A percentile compares a stretch with the other conserved stretches of the same genome.
Conservation (phyloP, 306 rosid species). For the Corylus americana region DNA sequence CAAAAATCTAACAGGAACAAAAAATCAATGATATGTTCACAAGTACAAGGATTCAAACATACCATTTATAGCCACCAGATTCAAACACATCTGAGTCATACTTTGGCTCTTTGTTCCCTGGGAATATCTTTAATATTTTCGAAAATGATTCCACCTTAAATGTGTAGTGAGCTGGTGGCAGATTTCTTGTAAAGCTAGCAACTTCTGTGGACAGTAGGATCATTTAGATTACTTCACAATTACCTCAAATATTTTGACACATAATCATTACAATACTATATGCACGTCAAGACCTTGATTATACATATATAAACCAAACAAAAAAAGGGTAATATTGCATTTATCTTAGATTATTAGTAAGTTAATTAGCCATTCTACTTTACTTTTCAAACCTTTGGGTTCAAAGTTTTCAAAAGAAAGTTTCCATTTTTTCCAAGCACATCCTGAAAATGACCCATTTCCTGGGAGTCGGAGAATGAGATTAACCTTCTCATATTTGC, state of each 20-base stretch:
- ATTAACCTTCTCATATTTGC: too few species aligned
- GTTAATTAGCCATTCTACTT: too few species aligned
- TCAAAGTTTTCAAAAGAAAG: too few species aligned
- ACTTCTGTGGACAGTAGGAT: not conserved
- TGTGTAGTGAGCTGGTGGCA: conserved; percentile 2
- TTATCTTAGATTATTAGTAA: too few species aligned
- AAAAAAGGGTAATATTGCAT: too few species aligned
- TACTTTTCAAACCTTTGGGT: too few species aligned
- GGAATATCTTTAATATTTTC: not conserved
- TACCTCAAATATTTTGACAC: not conserved
- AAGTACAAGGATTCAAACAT: not conserved
- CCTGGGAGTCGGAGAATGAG: not conserved
- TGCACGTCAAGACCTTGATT: too few species aligned
- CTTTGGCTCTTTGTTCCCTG: not conserved
- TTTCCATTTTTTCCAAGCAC: too few species aligned
- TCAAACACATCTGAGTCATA: not conserved
- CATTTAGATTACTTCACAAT: not conserved
- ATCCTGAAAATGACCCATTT: too few species aligned
- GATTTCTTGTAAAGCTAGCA: not conserved
- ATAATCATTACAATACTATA: too few species aligned
- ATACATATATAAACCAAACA: too few species aligned
- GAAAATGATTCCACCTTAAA: not conserved
- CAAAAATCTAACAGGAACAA: not conserved
- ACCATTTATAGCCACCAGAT: not conserved
- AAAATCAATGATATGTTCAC: not conserved